Evolutionary conservation across 495 filamentous ascomycete species (phyloP).

Genomic region (Neurospora sp.): DNA sequence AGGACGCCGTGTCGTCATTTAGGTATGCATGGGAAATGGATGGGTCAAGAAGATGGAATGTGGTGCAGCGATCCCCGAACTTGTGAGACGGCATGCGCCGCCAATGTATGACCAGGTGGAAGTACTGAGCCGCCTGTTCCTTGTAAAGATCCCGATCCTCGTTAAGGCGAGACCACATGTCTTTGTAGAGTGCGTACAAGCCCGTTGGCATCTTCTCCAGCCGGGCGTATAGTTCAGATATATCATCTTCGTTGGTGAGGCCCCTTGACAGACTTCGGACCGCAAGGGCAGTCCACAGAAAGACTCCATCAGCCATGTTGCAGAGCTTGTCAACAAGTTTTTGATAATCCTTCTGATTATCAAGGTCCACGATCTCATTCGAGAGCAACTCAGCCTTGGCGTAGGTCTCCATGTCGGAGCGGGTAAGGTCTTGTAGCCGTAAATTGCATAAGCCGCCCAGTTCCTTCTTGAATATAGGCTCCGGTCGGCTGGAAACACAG

Average conservation of each 20-base stretch:
- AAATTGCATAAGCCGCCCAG: conserved; percentile 4
- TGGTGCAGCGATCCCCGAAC: neutral
- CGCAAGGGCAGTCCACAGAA: conserved; percentile 32
- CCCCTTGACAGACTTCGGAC: conserved; percentile 20
- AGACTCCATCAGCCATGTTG: conserved; percentile 26
- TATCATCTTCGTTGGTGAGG: conserved; percentile 18
- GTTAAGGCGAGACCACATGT: conserved; percentile 13
- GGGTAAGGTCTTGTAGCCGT: conserved; percentile 22
- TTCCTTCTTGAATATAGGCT: conserved; percentile 2
- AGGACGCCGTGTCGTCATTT: neutral
- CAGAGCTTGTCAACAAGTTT: conserved; percentile 10
- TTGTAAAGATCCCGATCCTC: conserved; percentile 5
- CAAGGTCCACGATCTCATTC: neutral
- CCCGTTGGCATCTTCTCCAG: conserved; percentile 18
- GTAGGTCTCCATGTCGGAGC: conserved; percentile 22
- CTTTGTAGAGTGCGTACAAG: conserved; percentile 18
- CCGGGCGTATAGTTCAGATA: conserved; percentile 12
- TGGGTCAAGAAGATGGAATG: conserved; percentile 2
- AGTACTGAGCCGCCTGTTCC: conserved; percentile 7
- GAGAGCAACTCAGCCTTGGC: conserved; percentile 12
- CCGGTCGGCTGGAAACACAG: conserved; percentile 10
- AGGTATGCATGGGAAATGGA: neutral
- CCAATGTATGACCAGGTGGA: conserved; percentile 4
- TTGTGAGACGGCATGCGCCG: neutral
- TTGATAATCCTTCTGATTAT: neutral